Evolutionary conservation across 2,329 filamentous ascomycete genomes (phyloP).

Genomic region (Exophiala xenobiotica): DNA sequence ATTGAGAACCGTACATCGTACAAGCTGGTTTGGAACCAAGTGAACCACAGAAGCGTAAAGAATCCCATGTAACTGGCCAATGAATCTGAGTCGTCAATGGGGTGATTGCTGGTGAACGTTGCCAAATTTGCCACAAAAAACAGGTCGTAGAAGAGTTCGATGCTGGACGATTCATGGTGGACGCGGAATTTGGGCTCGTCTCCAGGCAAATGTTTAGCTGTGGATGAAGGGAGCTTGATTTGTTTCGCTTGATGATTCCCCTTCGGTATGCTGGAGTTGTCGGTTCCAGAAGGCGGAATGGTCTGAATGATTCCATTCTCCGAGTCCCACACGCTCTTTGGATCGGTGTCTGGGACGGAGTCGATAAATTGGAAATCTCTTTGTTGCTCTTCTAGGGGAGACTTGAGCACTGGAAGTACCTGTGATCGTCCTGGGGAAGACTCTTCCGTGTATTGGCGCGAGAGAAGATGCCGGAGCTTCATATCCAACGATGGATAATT

Average conservation of each 20-base stretch:
- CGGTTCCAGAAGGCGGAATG: not conserved
- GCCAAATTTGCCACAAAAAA: not conserved
- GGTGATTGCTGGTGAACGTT: not conserved
- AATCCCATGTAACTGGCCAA: conserved; percentile 52
- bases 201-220: not conserved
- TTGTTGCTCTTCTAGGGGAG: not conserved
- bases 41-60: conserved; percentile 63
- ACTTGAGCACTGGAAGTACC: not conserved
- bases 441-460: not conserved
- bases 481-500: not conserved
- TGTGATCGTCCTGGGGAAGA: not conserved
- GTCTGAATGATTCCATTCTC: not conserved
- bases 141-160: not conserved
- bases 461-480: not conserved
- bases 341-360: not conserved
- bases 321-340: not conserved
- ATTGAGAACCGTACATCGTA: conserved; percentile 66
- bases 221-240: not conserved
- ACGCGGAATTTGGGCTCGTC: not conserved
- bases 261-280: not conserved
- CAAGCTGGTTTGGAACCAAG: conserved; percentile 63
- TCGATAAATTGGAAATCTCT: not conserved
- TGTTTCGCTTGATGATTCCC: not conserved
- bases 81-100: not conserved
- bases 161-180: not conserved